These are phyloP conservation scores for Phialemoniopsis sp. DNA, from an alignment of 2,329 filamentous ascomycete genomes.

Conservation along the genomic window DNA sequence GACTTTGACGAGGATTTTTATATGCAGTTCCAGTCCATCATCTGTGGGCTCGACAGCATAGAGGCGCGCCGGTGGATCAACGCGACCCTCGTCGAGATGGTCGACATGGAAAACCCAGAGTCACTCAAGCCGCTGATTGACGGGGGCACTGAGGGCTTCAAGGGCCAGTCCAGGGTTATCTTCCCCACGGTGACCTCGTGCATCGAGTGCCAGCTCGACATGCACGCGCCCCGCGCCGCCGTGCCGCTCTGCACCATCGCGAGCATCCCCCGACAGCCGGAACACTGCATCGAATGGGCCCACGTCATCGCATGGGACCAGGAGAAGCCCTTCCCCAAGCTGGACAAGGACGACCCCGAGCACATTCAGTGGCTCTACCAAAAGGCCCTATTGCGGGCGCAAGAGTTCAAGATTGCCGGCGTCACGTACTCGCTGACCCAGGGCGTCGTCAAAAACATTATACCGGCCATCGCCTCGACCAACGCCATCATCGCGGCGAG, in stretches of 20 bases:
- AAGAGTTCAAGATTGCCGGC: slow-evolving; percentile 85
- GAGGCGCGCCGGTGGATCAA: slow-evolving; percentile 99
- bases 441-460: slow-evolving; percentile 98
- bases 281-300: slow-evolving; percentile 98
- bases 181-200: slow-evolving; percentile 90
- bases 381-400: slow-evolving; percentile 74
- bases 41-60: slow-evolving; percentile 94
- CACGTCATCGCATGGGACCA: slow-evolving; percentile 97
- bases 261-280: slow-evolving; percentile 91
- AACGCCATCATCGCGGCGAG: slow-evolving; percentile 95
- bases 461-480: slow-evolving; percentile 94
- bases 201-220: slow-evolving; percentile 97
- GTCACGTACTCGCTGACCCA: slow-evolving; percentile 96
- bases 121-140: slow-evolving; percentile 91
- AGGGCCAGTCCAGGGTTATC: slow-evolving; percentile 91
- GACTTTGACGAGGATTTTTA: slow-evolving; percentile 97
- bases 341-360: slow-evolving; percentile 94
- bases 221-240: slow-evolving; percentile 96
- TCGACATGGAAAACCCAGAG: slow-evolving; percentile 78
- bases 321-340: slow-evolving; percentile 73
- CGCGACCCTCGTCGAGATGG: slow-evolving; percentile 84
- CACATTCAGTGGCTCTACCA: slow-evolving; percentile 97
- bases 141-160: slow-evolving; percentile 96
- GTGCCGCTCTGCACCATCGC: slow-evolving; percentile 96
- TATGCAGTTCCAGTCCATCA: slow-evolving; percentile 89